Percentiles rank a stretch among this genome's conserved stretches.
phyloP scores from a whole-genome alignment of 164 flowering plant genomes.

The Akebia trifoliata region DNA sequence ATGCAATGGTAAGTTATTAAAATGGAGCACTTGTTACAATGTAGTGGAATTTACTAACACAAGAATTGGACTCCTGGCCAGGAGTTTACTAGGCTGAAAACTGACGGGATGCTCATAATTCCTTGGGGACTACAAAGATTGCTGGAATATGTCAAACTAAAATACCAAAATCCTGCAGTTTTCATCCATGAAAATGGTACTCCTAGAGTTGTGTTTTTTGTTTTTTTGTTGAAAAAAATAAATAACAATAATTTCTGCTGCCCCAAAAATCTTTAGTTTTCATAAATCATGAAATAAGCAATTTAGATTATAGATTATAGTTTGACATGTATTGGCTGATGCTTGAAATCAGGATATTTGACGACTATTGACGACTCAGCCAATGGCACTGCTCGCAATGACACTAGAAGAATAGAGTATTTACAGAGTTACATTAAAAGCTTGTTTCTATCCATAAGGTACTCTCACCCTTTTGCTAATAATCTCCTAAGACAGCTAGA shows the following conservation, averaged over 20 bases:
- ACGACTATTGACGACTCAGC: neutral
- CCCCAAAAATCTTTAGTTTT: too few relatives aligned
- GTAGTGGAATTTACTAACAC: neutral
- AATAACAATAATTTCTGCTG: too few relatives aligned
- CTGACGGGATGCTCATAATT: neutral
- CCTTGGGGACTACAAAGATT: conserved; percentile 5
- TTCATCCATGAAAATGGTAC: conserved; percentile 16
- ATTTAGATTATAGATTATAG: neutral
- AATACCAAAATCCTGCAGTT: conserved; percentile 11
- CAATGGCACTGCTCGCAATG: neutral
- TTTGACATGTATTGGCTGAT: neutral
- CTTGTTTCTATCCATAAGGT: conserved; percentile 9
- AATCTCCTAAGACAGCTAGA: neutral
- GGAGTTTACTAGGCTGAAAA: conserved; percentile 6
- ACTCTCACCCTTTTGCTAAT: neutral
- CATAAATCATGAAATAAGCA: too few relatives aligned
- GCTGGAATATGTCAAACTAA: conserved; percentile 7
- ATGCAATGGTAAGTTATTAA: conserved; percentile 2
- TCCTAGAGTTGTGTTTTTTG: neutral
- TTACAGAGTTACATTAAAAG: conserved; percentile 6
- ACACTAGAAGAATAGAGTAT: conserved; percentile 6
- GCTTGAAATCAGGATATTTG: neutral
- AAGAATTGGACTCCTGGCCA: conserved; percentile 1
- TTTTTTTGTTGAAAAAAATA: too few relatives aligned
- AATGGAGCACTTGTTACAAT: neutral